Conservation (phyloP, 164 flowering plant species). For the Magnolia kwangsiensis region DNA sequence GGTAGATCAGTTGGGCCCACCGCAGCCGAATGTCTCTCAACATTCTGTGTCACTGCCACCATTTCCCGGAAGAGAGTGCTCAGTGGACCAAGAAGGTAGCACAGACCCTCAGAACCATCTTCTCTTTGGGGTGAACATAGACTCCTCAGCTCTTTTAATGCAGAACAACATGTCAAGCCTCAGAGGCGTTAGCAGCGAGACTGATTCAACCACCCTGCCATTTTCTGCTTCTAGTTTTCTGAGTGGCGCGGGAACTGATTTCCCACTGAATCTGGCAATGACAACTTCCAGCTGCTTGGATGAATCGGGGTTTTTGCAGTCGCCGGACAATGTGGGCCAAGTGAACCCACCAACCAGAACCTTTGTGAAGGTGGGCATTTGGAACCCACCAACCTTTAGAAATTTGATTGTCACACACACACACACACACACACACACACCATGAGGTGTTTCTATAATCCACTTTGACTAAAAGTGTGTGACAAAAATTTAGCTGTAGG, state of each 20-base stretch:
- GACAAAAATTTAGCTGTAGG: too few species aligned
- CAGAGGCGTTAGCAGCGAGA: conserved; percentile 49
- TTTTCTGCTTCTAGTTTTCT: conserved; percentile 54
- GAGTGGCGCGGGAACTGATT: conserved; percentile 50
- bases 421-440: too few species aligned
- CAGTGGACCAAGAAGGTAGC: conserved; percentile 56
- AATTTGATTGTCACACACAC: neutral
- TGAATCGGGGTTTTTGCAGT: conserved; percentile 76
- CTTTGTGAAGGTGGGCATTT: conserved; percentile 73
- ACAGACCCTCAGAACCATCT: conserved; percentile 66
- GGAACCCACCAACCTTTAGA: neutral
- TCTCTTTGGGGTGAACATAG: conserved; percentile 82
- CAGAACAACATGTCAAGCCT: conserved; percentile 64
- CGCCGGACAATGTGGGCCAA: conserved; percentile 69
- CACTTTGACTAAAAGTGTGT: too few species aligned
- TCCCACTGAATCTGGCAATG: conserved; percentile 53
- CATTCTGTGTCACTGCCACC: conserved; percentile 66
- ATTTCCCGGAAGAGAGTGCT: conserved; percentile 80
- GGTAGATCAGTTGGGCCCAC: conserved; percentile 50
- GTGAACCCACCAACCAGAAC: conserved; percentile 58
- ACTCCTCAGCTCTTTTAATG: conserved; percentile 66
- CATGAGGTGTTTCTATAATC: too few species aligned
- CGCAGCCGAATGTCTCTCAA: conserved; percentile 41
- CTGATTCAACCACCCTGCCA: conserved; percentile 52
- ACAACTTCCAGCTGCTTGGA: conserved; percentile 70